These are phyloP conservation scores for Staphylotrichum longicolle DNA, from an alignment of 495 filamentous ascomycete species.

Conservation along the genomic window DNA sequence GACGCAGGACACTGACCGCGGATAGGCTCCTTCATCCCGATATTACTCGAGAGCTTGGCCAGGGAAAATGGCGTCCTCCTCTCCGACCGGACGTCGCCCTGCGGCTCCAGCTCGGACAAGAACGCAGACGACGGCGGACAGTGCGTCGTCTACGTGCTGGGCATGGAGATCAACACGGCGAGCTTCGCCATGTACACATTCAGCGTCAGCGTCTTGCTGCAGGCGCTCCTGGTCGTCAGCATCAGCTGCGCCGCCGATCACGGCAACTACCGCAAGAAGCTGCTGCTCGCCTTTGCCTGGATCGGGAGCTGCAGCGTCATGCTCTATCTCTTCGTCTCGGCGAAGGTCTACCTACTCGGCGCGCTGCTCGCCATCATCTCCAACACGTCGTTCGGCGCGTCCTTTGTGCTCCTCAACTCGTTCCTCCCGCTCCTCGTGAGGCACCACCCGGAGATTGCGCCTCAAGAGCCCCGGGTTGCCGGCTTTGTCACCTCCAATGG, in stretches of 20 bases:
- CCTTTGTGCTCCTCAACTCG: constrained; percentile 81
- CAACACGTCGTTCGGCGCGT: constrained; percentile 86
- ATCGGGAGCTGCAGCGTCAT: constrained; percentile 79
- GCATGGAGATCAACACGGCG: constrained; percentile 87
- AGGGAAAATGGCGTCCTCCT: constrained; percentile 83
- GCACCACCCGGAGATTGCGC: constrained; percentile 61
- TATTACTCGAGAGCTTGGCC: constrained; percentile 89
- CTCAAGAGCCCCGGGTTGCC: constrained; percentile 22
- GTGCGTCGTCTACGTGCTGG: constrained; percentile 80
- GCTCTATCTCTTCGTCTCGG: constrained; percentile 77
- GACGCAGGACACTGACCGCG: constrained; percentile 14
- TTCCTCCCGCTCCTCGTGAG: constrained; percentile 80
- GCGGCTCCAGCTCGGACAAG: constrained; percentile 50
- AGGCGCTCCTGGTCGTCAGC: constrained; percentile 86
- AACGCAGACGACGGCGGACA: constrained; percentile 52
- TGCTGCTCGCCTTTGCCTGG: constrained; percentile 80
- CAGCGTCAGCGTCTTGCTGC: constrained; percentile 82
- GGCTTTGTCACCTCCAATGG: constrained; percentile 19
- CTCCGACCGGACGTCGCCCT: constrained; percentile 70
- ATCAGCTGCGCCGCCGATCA: constrained; percentile 97
- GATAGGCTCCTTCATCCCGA: constrained; percentile 90
- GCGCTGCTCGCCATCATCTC: constrained; percentile 81
- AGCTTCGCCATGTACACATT: constrained; percentile 99
- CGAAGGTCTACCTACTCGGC: constrained; percentile 73
- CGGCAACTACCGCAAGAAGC: constrained; percentile 84